Conservation (phyloP, 257 asterid genomes). For the Oldenlandia corymbosa region DNA sequence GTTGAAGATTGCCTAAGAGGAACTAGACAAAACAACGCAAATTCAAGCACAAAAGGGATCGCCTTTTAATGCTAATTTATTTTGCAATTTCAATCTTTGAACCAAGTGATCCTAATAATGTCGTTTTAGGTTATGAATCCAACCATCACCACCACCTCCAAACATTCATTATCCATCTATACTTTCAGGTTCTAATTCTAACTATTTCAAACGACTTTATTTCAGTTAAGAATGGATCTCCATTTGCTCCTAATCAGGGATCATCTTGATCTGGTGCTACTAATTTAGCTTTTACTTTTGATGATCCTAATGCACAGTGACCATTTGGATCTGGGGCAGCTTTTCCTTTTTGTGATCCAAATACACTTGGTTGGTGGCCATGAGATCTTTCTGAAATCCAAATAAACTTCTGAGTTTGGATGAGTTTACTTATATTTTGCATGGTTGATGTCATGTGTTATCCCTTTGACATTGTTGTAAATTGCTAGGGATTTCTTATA, state of each 20-base stretch:
- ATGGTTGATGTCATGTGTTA: too few species aligned
- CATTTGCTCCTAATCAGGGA: background rate
- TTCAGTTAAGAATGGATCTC: background rate
- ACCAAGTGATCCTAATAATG: background rate
- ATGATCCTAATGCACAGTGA: background rate
- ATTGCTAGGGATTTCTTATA: too few species aligned
- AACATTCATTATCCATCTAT: background rate
- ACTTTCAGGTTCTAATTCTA: background rate
- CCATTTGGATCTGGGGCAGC: background rate
- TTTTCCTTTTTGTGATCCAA: too few species aligned
- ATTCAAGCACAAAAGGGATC: background rate
- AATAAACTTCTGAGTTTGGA: too few species aligned
- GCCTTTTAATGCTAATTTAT: background rate
- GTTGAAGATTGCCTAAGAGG: slow-evolving; percentile 8
- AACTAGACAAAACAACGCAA: background rate
- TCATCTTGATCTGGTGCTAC: too few species aligned
- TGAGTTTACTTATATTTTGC: too few species aligned
- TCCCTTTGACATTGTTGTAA: too few species aligned
- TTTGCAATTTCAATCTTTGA: background rate
- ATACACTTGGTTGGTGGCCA: too few species aligned
- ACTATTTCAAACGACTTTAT: background rate
- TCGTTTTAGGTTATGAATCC: background rate
- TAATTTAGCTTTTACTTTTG: too few species aligned
- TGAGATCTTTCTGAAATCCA: background rate
- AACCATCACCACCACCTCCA: background rate